Conservation (phyloP, 768 basidiomycete genomes). For the Russula olivacea region DNA sequence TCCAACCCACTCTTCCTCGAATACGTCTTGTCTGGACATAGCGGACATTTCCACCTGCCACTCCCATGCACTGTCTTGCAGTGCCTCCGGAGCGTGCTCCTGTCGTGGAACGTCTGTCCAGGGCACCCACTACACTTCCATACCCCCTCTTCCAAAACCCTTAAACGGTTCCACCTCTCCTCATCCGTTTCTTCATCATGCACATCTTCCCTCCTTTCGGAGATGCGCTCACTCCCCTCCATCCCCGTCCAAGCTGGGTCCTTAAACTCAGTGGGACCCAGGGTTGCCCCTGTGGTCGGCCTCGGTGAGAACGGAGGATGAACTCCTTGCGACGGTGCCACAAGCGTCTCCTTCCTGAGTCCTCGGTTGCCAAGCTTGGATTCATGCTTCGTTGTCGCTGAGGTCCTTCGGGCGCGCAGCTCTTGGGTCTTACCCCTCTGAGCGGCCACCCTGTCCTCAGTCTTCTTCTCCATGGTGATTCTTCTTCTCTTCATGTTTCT, state of each 20-base stretch:
- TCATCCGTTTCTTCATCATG: not conserved
- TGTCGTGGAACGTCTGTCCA: not conserved
- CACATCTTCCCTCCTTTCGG: not conserved
- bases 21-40: not conserved
- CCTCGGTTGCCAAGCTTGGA: not conserved
- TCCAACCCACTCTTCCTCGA: fast-evolving
- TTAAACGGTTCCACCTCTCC: not conserved
- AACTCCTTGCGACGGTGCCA: not conserved
- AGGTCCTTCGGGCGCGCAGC: not conserved
- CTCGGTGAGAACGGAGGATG: not conserved
- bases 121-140: not conserved
- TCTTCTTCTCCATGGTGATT: not conserved
- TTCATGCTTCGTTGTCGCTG: fast-evolving
- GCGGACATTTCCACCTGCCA: not conserved
- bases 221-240: not conserved
- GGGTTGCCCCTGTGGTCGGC: not conserved
- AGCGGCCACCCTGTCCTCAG: not conserved
- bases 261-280: not conserved
- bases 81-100: not conserved
- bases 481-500: not conserved
- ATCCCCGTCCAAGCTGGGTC: not conserved
- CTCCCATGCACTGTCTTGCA: not conserved
- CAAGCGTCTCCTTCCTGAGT: not conserved
- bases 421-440: not conserved
- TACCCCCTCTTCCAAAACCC: not conserved